Evolutionary conservation across 257 asterid species (phyloP), one percentile per base, ranked within the genome.

Genomic region (Linderniella brevidens): DNA sequence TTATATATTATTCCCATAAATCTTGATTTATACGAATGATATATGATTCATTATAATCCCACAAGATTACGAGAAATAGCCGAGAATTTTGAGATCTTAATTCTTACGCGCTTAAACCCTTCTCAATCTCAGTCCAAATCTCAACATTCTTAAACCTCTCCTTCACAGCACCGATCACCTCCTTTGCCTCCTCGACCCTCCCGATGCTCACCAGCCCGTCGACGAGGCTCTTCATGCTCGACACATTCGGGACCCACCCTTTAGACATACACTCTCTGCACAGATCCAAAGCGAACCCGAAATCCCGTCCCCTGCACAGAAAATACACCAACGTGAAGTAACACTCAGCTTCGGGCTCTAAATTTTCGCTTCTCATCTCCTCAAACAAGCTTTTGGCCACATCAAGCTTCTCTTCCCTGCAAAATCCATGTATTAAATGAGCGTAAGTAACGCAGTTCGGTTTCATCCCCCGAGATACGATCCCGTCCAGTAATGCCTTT

Each of bases 181-280:
- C 71, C 53, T 49, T 73, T 0, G 96, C 93, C 19, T 80, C 94
- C 10, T 72, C 73, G 46, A 73, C 69, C 59, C 66, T 85, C 8
- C 60, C 69, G 44, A 66, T 69, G 59, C 76, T 67, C 53, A 61
- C 78, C 35, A 90, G 60, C 32, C 94, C 94, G 41, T 69, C 63
- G 18, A 85, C 94, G n/a, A 88, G 98, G 40, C 56, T 38, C 64
- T 54, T 81, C 96, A 77, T 78, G 35, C 75, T 74, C 0, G 85
- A 35, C 53, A 77, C 41, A 64, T 73, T 78, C 0, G 94, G 98
- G 12, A 80, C 68, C 93, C 95, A 78, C 8, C 77, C 79, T 60
- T 59, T 71, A 1, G 40, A 55, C 71, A 80, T 75, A 52, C 78
- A 63, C 32, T 62, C 80, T 48, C 61, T 68, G 32, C 72, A 77